Conservation (phyloP, 306 rosid genomes). For the Lathyrus tuberosus region DNA sequence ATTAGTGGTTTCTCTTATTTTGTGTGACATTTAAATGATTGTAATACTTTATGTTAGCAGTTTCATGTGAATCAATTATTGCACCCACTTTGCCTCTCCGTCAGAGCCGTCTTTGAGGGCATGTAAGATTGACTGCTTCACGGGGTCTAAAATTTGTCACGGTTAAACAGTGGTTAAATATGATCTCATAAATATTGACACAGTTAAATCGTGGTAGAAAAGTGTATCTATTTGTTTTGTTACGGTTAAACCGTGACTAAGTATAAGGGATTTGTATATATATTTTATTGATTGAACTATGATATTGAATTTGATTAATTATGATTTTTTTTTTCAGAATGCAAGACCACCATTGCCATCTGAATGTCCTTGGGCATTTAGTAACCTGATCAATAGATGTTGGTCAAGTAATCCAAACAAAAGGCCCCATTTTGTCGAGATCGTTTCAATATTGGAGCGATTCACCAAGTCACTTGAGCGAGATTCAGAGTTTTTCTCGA, state of each 20-base stretch:
- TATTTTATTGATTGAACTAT: neutral
- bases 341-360: slow-evolving; percentile 91
- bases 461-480: slow-evolving; percentile 57
- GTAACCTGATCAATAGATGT: slow-evolving; percentile 73
- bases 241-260: too few relatives aligned
- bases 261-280: too few relatives aligned
- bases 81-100: slow-evolving; percentile 34
- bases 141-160: too few relatives aligned
- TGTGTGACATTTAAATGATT: slow-evolving; percentile 42
- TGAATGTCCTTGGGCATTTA: slow-evolving; percentile 74
- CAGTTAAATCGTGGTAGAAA: too few relatives aligned
- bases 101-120: neutral
- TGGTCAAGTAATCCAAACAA: slow-evolving; percentile 79
- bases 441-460: slow-evolving; percentile 66
- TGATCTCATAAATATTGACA: too few relatives aligned
- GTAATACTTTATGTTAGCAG: slow-evolving; percentile 37
- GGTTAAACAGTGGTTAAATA: too few relatives aligned
- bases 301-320: slow-evolving; percentile 16
- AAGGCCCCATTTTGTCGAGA: slow-evolving; percentile 83
- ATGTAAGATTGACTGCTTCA: too few relatives aligned
- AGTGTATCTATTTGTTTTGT: too few relatives aligned
- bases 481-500: slow-evolving; percentile 72
- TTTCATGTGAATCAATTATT: slow-evolving; percentile 43
- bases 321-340: slow-evolving; percentile 53
- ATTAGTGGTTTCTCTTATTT: slow-evolving; percentile 32